A percentile compares a stretch with the other conserved stretches of the same genome.
Conservation (phyloP, 495 filamentous ascomycete species). For the Aspergillus nidulans region DNA sequence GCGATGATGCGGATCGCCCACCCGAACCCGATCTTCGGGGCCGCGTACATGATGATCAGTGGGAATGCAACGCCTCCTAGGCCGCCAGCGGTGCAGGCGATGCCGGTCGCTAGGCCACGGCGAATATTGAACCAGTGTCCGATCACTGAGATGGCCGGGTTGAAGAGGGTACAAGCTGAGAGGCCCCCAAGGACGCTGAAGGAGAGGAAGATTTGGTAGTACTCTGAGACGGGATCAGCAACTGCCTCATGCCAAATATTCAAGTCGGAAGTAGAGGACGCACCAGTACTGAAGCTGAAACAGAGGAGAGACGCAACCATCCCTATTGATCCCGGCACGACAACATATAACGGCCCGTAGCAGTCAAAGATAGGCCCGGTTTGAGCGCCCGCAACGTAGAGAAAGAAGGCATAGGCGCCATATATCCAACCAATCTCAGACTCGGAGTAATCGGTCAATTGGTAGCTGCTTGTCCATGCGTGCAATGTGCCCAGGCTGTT, state of each 20-base stretch:
- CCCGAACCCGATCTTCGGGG: constrained; percentile 60
- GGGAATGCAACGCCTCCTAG: constrained; percentile 72
- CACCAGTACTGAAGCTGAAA: constrained; percentile 48
- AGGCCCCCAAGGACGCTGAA: constrained; percentile 36
- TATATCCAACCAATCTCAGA: constrained; percentile 72
- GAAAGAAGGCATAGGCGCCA: constrained; percentile 59
- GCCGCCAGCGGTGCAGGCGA: constrained; percentile 66
- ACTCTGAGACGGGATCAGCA: constrained; percentile 45
- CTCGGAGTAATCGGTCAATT: constrained; percentile 48
- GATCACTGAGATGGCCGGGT: constrained; percentile 53
- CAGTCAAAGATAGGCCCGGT: constrained; percentile 30
- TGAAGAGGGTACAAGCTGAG: constrained; percentile 51
- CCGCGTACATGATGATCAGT: constrained; percentile 58
- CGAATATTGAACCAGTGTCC: constrained; percentile 67
- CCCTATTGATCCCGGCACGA: constrained; percentile 27
- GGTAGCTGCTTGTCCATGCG: constrained; percentile 49
- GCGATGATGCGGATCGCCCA: constrained; percentile 71
- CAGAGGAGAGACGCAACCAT: constrained; percentile 27
- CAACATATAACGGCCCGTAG: constrained; percentile 19
- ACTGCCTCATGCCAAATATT: constrained; percentile 1
- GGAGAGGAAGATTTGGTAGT: constrained; percentile 41
- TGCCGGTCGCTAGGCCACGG: constrained; percentile 66
- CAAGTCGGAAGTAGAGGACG: background rate
- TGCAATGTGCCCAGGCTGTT: constrained; percentile 66
- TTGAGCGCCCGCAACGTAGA: constrained; percentile 47